Conservation (phyloP, 108 stramenopile species). For the Skeletonema tropicum region DNA sequence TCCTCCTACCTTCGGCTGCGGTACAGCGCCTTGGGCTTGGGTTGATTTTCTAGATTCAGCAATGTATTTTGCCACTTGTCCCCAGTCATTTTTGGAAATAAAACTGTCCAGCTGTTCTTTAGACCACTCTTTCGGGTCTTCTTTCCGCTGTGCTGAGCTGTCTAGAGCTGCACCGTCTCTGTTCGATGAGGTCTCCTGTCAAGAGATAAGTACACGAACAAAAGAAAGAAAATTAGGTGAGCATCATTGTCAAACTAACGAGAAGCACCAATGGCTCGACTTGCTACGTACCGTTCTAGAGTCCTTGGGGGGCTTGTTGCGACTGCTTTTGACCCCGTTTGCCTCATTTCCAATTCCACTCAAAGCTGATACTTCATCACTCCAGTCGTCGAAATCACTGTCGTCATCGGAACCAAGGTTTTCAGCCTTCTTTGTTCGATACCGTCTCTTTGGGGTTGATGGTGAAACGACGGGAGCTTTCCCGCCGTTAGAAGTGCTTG, state of each 20-base stretch:
- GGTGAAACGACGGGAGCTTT: constrained; percentile 1
- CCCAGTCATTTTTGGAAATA: constrained; percentile 84
- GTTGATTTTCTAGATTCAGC: constrained; percentile 36
- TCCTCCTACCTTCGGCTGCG: neutral
- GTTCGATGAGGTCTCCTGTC: constrained; percentile 14
- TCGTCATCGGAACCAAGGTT: constrained; percentile 9
- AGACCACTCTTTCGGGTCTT: constrained; percentile 47
- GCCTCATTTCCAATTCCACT: constrained; percentile 52
- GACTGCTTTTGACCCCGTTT: neutral
- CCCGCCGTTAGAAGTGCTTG: neutral
- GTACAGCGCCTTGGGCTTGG: neutral
- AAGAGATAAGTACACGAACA: neutral
- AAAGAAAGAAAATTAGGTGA: neutral
- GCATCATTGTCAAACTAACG: neutral
- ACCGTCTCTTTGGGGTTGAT: constrained; percentile 1
- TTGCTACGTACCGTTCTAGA: constrained; percentile 21
- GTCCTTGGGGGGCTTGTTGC: neutral
- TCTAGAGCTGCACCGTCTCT: constrained; percentile 5
- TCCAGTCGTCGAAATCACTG: constrained; percentile 5
- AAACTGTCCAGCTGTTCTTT: constrained; percentile 75
- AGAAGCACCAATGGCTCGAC: neutral
- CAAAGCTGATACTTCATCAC: constrained; percentile 45
- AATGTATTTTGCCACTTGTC: constrained; percentile 72
- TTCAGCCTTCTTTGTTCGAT: constrained; percentile 10
- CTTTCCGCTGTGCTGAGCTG: neutral